Evolutionary conservation across 306 rosid genomes (phyloP).

Genomic region (Medicago ruthenica): DNA sequence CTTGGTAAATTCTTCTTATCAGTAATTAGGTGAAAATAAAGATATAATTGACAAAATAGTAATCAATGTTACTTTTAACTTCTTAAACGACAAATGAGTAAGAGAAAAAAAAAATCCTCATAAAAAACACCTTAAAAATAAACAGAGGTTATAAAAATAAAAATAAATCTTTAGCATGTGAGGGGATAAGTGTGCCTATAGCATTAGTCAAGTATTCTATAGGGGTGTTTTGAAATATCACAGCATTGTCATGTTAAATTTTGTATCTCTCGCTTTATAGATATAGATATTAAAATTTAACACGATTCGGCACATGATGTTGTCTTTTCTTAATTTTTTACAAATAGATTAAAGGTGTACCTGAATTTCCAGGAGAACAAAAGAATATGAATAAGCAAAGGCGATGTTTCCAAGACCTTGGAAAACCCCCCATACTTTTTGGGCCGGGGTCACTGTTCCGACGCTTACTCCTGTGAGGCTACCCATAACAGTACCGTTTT

Average conservation of each 20-base stretch:
- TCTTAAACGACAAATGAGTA: background rate
- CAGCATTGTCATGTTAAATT: background rate
- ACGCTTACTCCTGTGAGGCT: conserved; percentile 57
- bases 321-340: conserved; percentile 15
- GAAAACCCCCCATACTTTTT: conserved; percentile 61
- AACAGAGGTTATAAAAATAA: background rate
- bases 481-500: conserved; percentile 54
- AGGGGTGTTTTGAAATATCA: background rate
- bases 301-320: background rate
- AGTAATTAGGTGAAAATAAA: background rate
- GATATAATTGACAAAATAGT: background rate
- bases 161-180: background rate
- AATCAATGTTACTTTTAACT: conserved; percentile 7
- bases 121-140: conserved; percentile 2
- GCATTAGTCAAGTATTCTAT: conserved; percentile 8
- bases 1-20: background rate
- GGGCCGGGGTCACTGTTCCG: conserved; percentile 48
- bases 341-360: conserved; percentile 33
- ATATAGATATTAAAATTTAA: conserved; percentile 3
- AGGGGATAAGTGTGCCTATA: background rate
- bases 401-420: conserved; percentile 74
- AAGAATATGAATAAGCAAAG: conserved; percentile 63
- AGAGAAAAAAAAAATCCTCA: background rate
- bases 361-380: conserved; percentile 70
- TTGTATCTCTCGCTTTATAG: background rate